Base-by-base conservation (phyloP, 768 basidiomycete genomes). In the Gloeopeniophorella convolvens region DNA sequence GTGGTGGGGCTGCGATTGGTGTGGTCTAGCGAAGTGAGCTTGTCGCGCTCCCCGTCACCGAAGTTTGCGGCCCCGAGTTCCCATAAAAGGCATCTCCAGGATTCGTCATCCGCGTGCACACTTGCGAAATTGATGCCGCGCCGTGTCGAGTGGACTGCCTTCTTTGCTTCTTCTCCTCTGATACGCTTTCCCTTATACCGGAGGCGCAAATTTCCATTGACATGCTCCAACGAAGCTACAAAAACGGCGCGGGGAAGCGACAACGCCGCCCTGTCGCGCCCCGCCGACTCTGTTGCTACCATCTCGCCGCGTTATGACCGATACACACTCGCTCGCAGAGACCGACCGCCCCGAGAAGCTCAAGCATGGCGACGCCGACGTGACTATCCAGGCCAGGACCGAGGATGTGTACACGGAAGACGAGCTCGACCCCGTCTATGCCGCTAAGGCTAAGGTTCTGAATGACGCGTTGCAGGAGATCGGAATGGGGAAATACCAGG, bases 401-500 rank as follows among this genome's bases (percentile, higher is more conserved):
- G 32, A 45, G 32, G 48, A 53, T n/a, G 20, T 53, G 6, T 51
- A 39, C 18, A 35, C 6, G 8, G 37, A 49, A 15, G 43, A 45
- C 32, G 27, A 35, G 23, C 32, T 63, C 16, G 76, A 78, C 49
- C 75, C 71, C 0, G 65, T 75, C 8, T 79, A 78, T 51, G 68
- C 66, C 37, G 73, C 71, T 0, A 79, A 78, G 57, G 77, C 77
- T 1, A 64, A 65, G 21, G 59, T 77, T 27, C 50, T 79, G 48
- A 76, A 74, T 40, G 64, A 65, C 33, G 69, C 73, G 4, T 67
- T 79, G 36, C 74, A 76, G 58, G 72, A 75, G 28, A 75, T 79
- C 16, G 77, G 77, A 2, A 79, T 79, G 75, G 78, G 77, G 5
- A 72, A 63, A 54, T 79, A 79, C 51, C 78, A 78, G 70, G 75